phyloP scores from a whole-genome alignment of 495 filamentous ascomycete genomes.

The Bacidia gigantensis region DNA sequence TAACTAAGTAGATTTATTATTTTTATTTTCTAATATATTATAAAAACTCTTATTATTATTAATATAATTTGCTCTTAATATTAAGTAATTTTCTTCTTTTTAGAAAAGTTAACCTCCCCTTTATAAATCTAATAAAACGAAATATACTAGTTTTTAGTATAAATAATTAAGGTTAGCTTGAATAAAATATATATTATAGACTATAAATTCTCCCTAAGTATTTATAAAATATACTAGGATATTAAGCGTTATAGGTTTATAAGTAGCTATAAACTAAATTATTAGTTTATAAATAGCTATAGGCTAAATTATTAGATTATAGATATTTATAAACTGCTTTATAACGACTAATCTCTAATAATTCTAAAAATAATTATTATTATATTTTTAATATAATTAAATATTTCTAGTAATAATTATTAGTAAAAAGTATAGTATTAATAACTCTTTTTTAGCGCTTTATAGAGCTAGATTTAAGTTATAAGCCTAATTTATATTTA shows the following conservation, averaged over 20 bases:
- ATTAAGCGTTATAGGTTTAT: not conserved
- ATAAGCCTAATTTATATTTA: not conserved
- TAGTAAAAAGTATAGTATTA: not conserved
- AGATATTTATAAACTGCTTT: not conserved
- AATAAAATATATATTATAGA: not conserved
- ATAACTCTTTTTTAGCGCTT: not conserved
- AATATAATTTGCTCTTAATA: not conserved
- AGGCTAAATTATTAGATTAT: not conserved
- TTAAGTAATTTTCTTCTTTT: not conserved
- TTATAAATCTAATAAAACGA: not conserved
- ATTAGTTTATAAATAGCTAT: too few relatives aligned
- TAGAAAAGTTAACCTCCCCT: not conserved
- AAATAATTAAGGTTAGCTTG: not conserved
- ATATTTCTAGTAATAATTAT: not conserved
- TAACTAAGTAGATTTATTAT: too few relatives aligned
- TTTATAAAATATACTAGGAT: not conserved
- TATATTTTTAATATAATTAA: not conserved
- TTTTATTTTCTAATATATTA: not conserved
- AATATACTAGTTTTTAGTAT: not conserved
- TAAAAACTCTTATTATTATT: not conserved
- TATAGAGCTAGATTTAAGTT: not conserved
- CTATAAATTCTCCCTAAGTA: not conserved
- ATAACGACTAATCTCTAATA: not conserved
- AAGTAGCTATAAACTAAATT: not conserved
- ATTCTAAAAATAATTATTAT: not conserved